phyloP scores from a whole-genome alignment of 495 filamentous ascomycete genomes.

The Podospora fimiseda region DNA sequence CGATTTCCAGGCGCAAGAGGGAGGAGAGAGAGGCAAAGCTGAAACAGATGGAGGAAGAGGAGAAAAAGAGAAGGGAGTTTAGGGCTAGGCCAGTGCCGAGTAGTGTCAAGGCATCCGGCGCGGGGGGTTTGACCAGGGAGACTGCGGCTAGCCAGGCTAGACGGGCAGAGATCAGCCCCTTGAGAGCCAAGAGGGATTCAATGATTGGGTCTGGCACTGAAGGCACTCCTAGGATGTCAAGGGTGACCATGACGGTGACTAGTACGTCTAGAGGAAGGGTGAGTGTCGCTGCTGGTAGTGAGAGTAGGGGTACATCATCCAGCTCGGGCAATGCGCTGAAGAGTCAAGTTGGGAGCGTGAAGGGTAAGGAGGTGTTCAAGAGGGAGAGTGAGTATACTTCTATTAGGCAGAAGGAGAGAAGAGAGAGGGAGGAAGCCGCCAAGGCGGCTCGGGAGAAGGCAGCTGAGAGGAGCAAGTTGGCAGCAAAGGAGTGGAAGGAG shows the following conservation, averaged over 20 bases:
- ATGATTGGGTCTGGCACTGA: background rate
- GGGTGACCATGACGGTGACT: no score
- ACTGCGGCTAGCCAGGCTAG: conserved; percentile 54
- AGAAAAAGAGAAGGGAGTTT: conserved; percentile 51
- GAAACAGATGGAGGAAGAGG: conserved; percentile 54
- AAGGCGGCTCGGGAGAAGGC: conserved; percentile 56
- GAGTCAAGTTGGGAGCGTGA: conserved; percentile 37
- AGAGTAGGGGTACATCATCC: no score
- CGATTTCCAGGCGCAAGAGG: conserved; percentile 60
- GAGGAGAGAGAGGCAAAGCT: conserved; percentile 60
- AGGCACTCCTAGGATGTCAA: no score
- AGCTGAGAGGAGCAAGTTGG: conserved; percentile 56
- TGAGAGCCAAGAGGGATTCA: conserved; percentile 10
- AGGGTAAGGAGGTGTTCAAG: conserved; percentile 57
- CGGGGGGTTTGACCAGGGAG: conserved; percentile 37
- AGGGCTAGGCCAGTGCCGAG: conserved; percentile 56
- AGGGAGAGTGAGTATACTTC: conserved; percentile 45
- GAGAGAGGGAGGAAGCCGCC: conserved; percentile 51
- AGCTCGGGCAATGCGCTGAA: no score
- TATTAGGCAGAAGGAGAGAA: conserved; percentile 45
- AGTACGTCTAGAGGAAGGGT: no score
- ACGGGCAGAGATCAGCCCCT: conserved; percentile 11
- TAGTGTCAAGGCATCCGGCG: conserved; percentile 26
- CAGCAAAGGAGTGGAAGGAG: conserved; percentile 65
- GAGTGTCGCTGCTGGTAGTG: no score